These are phyloP conservation scores for Clausena lansium DNA, from an alignment of 345 rosid genomes.

Conservation along the genomic window DNA sequence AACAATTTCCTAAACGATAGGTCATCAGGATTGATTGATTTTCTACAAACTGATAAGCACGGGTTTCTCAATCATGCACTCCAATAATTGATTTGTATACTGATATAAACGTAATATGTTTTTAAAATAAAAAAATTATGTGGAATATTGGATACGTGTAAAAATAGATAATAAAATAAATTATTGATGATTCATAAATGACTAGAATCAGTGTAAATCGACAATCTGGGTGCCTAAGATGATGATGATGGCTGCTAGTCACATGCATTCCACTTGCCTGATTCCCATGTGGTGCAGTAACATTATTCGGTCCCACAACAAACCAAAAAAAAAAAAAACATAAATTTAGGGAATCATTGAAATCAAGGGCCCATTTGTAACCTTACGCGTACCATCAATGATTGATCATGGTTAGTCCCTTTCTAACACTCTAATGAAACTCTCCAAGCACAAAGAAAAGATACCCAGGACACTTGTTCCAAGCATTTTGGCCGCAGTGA, in stretches of 20 bases:
- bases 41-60: background rate
- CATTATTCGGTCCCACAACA: background rate
- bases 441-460: background rate
- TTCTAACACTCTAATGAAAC: background rate
- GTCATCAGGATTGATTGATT: background rate
- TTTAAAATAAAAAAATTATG: background rate
- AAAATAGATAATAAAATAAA: background rate
- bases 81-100: conserved; percentile 12
- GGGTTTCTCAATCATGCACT: background rate
- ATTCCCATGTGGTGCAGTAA: background rate
- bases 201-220: too few species aligned
- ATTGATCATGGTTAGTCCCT: background rate
- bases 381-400: background rate
- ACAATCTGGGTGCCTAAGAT: background rate
- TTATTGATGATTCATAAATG: too few species aligned
- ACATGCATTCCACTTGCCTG: too few species aligned
- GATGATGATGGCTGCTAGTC: background rate
- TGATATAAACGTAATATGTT: background rate
- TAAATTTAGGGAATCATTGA: background rate
- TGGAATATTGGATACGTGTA: background rate
- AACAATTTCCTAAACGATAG: too few species aligned
- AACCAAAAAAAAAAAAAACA: background rate
- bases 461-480: background rate
- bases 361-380: background rate
- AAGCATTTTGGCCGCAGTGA: background rate